Conservation (phyloP, 306 rosid species). For the Psophocarpus tetragonolobus region DNA sequence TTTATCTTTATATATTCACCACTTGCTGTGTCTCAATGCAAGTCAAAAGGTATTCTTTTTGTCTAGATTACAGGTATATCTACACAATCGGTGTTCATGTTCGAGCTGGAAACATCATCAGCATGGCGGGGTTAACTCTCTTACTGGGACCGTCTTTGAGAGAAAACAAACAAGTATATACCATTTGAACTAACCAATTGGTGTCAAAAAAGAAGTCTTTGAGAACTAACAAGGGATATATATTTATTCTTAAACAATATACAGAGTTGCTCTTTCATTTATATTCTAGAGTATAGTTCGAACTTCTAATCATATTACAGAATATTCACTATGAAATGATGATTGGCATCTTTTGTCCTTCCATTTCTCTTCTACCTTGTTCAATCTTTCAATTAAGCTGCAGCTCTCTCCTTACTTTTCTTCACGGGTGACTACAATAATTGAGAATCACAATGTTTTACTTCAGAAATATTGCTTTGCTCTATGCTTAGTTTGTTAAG, state of each 20-base stretch:
- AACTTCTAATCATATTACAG: background rate
- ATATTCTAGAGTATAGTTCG: background rate
- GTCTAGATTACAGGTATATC: background rate
- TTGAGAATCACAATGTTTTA: background rate
- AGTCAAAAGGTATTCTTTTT: background rate
- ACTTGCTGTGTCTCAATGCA: background rate
- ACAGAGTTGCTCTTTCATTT: background rate
- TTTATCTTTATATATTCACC: slow-evolving; percentile 4
- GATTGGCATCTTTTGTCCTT: background rate
- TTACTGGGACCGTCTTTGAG: background rate
- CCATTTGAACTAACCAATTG: background rate
- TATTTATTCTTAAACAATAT: background rate
- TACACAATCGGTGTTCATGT: background rate
- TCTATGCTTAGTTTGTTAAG: background rate
- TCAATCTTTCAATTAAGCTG: background rate
- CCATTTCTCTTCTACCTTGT: background rate
- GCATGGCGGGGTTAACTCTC: background rate
- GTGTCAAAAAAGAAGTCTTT: background rate
- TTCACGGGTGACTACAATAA: background rate
- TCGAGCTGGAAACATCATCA: background rate
- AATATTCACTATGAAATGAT: background rate
- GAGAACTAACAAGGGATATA: background rate
- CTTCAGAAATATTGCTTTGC: background rate
- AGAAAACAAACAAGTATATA: background rate
- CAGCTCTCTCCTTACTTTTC: background rate